phyloP scores from a whole-genome alignment of 2,329 filamentous ascomycete genomes.

The Talaromyces sp. region DNA sequence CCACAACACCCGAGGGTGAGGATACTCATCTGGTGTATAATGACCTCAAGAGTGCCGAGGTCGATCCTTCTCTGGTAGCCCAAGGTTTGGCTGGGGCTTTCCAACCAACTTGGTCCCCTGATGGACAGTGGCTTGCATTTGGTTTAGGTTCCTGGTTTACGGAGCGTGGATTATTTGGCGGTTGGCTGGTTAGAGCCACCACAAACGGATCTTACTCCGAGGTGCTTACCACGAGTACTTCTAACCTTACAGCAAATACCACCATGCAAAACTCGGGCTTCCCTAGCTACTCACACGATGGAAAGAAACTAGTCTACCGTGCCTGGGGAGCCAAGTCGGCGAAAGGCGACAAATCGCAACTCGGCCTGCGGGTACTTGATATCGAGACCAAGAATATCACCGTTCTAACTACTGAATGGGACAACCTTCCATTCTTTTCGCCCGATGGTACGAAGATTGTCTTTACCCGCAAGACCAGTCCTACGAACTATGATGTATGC shows the following conservation, averaged over 20 bases:
- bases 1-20: constrained; percentile 33
- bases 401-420: constrained; percentile 33
- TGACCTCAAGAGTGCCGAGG: not conserved
- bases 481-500: constrained; percentile 35
- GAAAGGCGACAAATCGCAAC: not conserved
- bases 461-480: constrained; percentile 33
- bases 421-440: constrained; percentile 37
- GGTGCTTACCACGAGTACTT: not conserved
- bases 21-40: not conserved
- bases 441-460: constrained; percentile 36
- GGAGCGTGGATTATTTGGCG: constrained; percentile 21
- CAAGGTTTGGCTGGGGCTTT: constrained; percentile 36
- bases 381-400: constrained; percentile 24
- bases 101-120: constrained; percentile 36
- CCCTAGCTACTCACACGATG: not conserved
- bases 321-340: not conserved
- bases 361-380: constrained; percentile 7
- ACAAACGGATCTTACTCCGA: constrained; percentile 10
- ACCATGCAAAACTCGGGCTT: not conserved
- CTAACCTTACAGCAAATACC: not conserved
- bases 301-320: not conserved
- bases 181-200: constrained; percentile 16
- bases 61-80: not conserved
- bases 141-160: constrained; percentile 40
- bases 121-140: constrained; percentile 35